A percentile compares a stretch with the other conserved stretches of the same genome.
phyloP scores from a whole-genome alignment of 805 yeast genomes.

The Candida ponderosae region DNA sequence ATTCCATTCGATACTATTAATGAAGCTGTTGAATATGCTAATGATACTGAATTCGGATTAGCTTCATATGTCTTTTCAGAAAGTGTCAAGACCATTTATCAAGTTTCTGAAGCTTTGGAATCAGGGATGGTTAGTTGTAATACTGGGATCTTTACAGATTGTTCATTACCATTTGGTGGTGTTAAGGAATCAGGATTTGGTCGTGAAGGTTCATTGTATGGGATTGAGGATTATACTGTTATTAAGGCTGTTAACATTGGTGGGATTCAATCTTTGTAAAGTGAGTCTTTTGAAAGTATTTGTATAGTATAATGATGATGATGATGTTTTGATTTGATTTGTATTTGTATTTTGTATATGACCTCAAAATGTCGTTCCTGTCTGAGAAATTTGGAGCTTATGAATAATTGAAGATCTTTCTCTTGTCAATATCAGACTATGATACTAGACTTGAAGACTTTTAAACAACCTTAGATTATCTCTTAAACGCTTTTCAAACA shows the following conservation, averaged over 20 bases:
- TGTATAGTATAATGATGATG: too few species aligned
- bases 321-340: neutral
- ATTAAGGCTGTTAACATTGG: slow-evolving; percentile 47
- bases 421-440: too few species aligned
- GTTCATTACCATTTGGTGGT: slow-evolving; percentile 56
- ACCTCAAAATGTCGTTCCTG: too few species aligned
- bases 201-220: slow-evolving; percentile 58
- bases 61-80: slow-evolving; percentile 54
- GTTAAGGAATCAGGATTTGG: slow-evolving; percentile 63
- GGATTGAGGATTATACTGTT: slow-evolving; percentile 52
- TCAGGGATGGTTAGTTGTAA: slow-evolving; percentile 62
- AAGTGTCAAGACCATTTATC: slow-evolving; percentile 40
- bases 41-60: slow-evolving; percentile 48
- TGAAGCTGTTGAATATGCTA: slow-evolving; percentile 46
- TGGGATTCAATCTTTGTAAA: slow-evolving; percentile 13
- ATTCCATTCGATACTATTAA: slow-evolving; percentile 45
- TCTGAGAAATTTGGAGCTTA: too few species aligned
- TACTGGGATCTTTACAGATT: slow-evolving; percentile 49
- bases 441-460: too few species aligned
- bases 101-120: slow-evolving; percentile 49
- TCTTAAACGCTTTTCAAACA: too few species aligned
- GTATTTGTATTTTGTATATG: neutral
- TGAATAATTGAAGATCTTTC: too few species aligned
- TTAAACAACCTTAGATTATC: too few species aligned
- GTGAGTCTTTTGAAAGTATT: too few species aligned